phyloP scores from a whole-genome alignment of 176 grass and related monocot genomes.

The maize (Zea mays) region DNA sequence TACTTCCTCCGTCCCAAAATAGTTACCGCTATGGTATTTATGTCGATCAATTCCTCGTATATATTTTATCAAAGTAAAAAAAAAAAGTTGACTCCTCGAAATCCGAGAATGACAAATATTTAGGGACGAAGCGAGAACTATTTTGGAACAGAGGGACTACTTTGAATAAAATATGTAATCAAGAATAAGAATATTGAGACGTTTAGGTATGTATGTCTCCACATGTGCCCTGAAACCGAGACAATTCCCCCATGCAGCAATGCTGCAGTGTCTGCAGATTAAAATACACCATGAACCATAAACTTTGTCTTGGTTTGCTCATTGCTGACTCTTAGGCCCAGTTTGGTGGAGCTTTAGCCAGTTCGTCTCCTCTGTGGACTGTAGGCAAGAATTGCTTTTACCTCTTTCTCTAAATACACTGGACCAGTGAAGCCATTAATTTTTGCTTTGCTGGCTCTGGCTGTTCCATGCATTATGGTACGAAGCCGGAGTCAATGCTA shows the following conservation, averaged over 20 bases:
- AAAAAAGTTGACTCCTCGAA: too few relatives aligned
- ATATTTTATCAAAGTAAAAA: too few relatives aligned
- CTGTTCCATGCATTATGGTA: too few relatives aligned
- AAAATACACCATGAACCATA: conserved; percentile 29
- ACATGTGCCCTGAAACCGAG: conserved; percentile 42
- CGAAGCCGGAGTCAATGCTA: too few relatives aligned
- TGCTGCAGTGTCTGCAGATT: conserved; percentile 28
- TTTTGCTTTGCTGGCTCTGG: neutral
- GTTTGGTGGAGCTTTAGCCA: neutral
- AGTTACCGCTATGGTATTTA: too few relatives aligned
- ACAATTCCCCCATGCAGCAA: conserved; percentile 32
- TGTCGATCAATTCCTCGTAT: too few relatives aligned
- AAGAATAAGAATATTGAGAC: conserved; percentile 41
- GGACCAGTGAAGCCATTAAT: neutral
- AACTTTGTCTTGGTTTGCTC: conserved; percentile 23
- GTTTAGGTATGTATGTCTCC: conserved; percentile 33
- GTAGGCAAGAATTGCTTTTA: neutral
- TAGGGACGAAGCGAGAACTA: too few relatives aligned
- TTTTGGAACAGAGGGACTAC: neutral
- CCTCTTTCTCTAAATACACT: neutral
- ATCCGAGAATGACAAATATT: too few relatives aligned
- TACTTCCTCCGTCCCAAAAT: neutral
- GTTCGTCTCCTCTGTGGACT: neutral
- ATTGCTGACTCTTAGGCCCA: conserved; percentile 30
- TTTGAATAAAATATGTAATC: conserved; percentile 26